Base-by-base conservation (phyloP, 306 rosid species). In the Cyclanthera cordifolia region DNA sequence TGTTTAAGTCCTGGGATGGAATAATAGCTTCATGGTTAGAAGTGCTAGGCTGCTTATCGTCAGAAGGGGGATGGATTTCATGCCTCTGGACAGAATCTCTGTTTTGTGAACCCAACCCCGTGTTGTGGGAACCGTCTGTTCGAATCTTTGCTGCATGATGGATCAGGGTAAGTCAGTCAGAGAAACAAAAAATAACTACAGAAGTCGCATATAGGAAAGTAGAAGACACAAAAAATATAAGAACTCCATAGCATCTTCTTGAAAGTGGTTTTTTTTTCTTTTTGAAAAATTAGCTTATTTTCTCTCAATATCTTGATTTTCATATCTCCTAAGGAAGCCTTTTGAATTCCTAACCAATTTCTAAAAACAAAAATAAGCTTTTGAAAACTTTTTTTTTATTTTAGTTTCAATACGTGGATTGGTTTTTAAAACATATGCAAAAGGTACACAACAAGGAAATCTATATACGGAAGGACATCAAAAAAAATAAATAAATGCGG, bases 61-160 rank as follows among this genome's bases (percentile, higher is more conserved):
- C 80, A 68, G 76, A 83, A 37, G 43, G 12, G n/a, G 2, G 60
- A 24, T 76, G 54, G 27, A 51, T 55, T 75, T 68, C 70, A 11
- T 58, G 74, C 61, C 37, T 63, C 73, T 51, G 79, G 76, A 76
- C 75, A 73, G 84, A 73, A 71, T 67, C 81, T 10, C 56, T 72
- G 76, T 76, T 79, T 75, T 69, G 82, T 74, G 34, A 8, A 45
- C 81, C 47, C 25, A 87, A 50, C 41, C 53, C 76, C n/a, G 53
- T 30, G 69, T 72, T 84, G 69, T 37, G 76, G 49, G 43, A 28
- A 69, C 45, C 78, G 51, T 75, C 71, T 73, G 41, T 76, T 47
- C 56, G 83, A 59, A 48, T 81, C 74, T 90, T 88, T 37, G 96
- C 99, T 94, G 90, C 57, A 79, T 19, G 16, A 19, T 46, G 70